Percentiles rank a stretch among this genome's conserved stretches.
Conservation (phyloP, 768 basidiomycete genomes). For the Grammothele lineata region DNA sequence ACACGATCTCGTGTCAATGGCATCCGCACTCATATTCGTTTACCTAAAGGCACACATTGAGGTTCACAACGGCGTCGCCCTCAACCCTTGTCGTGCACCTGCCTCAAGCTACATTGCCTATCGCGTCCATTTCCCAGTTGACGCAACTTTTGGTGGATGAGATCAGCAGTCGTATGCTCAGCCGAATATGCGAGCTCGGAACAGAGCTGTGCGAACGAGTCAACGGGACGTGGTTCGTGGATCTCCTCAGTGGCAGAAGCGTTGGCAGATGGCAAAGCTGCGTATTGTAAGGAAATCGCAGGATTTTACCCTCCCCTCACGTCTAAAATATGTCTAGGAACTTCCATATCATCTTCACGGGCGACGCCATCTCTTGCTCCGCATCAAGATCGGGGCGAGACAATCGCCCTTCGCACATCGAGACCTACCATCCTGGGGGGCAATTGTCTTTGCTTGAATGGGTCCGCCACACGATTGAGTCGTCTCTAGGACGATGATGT, state of each 20-base stretch:
- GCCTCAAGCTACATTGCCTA: conserved; percentile 69
- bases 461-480: conserved; percentile 46
- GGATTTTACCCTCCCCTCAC: conserved; percentile 24
- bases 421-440: conserved; percentile 36
- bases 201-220: conserved; percentile 45
- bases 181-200: conserved; percentile 66
- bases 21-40: background rate
- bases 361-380: conserved; percentile 51
- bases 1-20: background rate
- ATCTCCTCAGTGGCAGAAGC: conserved; percentile 54
- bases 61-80: conserved; percentile 73
- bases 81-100: conserved; percentile 75
- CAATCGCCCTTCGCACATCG: conserved; percentile 26
- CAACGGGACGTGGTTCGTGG: conserved; percentile 73
- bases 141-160: conserved; percentile 74
- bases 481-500: conserved; percentile 8
- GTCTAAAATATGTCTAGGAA: too few species aligned
- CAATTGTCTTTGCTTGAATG: conserved; percentile 45
- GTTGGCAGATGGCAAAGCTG: conserved; percentile 81
- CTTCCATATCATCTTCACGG: conserved; percentile 53
- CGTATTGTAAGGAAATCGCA: conserved; percentile 53
- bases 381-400: conserved; percentile 33
- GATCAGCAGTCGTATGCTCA: conserved; percentile 64
- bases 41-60: conserved; percentile 58
- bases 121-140: conserved; percentile 75